Percentiles rank a stretch among this genome's conserved stretches.
These are phyloP conservation scores for Thamnidium elegans DNA, from an alignment of 192 early-diverging fungal genomes.

Conservation along the genomic window DNA sequence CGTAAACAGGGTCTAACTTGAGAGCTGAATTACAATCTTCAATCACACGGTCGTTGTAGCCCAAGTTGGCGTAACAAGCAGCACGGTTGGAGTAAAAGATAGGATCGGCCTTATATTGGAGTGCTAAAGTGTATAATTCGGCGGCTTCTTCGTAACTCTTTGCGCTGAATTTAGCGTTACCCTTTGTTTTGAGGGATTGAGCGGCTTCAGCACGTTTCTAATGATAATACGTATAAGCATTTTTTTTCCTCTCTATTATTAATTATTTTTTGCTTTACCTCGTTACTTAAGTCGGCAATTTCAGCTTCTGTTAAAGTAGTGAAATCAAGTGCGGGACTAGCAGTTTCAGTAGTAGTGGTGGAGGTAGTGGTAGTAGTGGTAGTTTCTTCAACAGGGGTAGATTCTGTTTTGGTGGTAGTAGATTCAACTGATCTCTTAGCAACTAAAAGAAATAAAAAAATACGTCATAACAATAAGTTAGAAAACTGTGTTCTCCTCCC, in stretches of 20 bases:
- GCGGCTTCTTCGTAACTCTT: constrained; percentile 86
- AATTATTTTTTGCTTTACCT: constrained; percentile 24
- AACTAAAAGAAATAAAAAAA: not conserved
- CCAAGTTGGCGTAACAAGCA: constrained; percentile 81
- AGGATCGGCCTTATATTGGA: constrained; percentile 75
- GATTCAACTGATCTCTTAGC: not conserved
- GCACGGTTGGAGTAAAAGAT: constrained; percentile 96
- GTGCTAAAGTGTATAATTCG: constrained; percentile 84
- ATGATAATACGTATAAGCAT: not conserved
- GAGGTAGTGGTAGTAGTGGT: not conserved
- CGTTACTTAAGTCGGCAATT: constrained; percentile 46
- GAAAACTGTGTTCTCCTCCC: too few relatives aligned
- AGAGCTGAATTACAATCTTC: constrained; percentile 84
- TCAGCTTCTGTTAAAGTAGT: constrained; percentile 45
- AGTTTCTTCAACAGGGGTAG: constrained; percentile 7
- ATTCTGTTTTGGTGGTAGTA: not conserved
- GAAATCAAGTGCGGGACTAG: constrained; percentile 37
- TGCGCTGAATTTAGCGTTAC: constrained; percentile 83
- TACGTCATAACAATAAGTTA: not conserved
- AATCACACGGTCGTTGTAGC: constrained; percentile 72
- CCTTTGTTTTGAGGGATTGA: constrained; percentile 74
- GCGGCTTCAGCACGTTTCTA: constrained; percentile 64
- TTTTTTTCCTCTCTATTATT: not conserved
- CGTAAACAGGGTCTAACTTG: constrained; percentile 78
- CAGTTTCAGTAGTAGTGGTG: constrained; percentile 25